Evolutionary conservation across 1,139 yeast species (phyloP).

Genomic region (Magnusiomyces magnusii): DNA sequence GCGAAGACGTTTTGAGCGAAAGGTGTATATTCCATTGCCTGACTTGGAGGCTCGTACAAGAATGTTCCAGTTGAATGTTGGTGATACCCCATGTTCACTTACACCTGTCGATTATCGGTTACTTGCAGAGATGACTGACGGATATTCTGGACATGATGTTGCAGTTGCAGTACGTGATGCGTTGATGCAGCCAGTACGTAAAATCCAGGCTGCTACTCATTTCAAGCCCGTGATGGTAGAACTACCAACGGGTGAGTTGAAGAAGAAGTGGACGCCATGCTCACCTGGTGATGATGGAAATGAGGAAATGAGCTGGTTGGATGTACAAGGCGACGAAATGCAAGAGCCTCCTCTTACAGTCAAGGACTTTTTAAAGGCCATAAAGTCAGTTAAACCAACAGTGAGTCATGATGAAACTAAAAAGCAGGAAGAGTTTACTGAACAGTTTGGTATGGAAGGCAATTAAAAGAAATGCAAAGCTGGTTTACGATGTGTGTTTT

Average conservation of each 20-base stretch:
- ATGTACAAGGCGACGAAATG: slow-evolving; percentile 79
- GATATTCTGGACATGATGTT: slow-evolving; percentile 95
- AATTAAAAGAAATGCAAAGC: too few relatives aligned
- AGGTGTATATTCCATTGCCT: slow-evolving; percentile 93
- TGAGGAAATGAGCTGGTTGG: slow-evolving; percentile 87
- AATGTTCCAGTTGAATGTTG: slow-evolving; percentile 93
- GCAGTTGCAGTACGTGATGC: slow-evolving; percentile 98
- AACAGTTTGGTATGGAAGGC: slow-evolving; percentile 97
- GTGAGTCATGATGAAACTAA: slow-evolving; percentile 77
- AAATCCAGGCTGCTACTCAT: slow-evolving; percentile 94
- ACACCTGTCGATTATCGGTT: slow-evolving; percentile 64
- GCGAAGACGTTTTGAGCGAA: slow-evolving; percentile 88
- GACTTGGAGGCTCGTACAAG: slow-evolving; percentile 83
- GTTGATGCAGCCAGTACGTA: slow-evolving; percentile 94
- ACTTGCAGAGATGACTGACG: slow-evolving; percentile 91
- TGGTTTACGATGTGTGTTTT: too few relatives aligned
- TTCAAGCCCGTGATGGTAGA: slow-evolving; percentile 45
- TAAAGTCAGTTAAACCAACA: slow-evolving; percentile 88
- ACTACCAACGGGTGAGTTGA: slow-evolving; percentile 33
- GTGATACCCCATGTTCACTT: slow-evolving; percentile 78
- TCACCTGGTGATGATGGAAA: slow-evolving; percentile 94
- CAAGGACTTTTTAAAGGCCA: slow-evolving; percentile 89
- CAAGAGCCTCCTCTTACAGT: slow-evolving; percentile 84
- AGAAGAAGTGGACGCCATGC: slow-evolving; percentile 69
- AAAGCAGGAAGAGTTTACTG: slow-evolving; percentile 83